Evolutionary conservation across 2,329 filamentous ascomycete genomes (phyloP).

Genomic region (Fonsecaea multimorphosa): DNA sequence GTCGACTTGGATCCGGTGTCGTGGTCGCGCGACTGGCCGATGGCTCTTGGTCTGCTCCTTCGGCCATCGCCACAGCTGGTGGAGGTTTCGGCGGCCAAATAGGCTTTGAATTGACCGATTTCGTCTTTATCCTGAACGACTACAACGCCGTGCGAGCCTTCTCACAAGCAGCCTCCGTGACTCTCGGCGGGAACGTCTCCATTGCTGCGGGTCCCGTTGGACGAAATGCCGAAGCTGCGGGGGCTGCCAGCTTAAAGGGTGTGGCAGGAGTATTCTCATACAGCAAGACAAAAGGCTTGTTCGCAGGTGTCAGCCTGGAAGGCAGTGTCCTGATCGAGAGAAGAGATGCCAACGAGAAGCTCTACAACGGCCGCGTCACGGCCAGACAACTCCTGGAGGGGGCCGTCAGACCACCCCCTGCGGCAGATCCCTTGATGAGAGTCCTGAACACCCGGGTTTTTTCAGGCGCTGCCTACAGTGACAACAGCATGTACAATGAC

Average conservation of each 20-base stretch:
- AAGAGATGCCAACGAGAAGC: constrained; percentile 94
- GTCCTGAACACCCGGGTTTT: constrained; percentile 87
- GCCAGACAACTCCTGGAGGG: constrained; percentile 83
- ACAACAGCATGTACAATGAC: constrained; percentile 84
- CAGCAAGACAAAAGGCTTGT: constrained; percentile 96
- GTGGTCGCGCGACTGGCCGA: constrained; percentile 57
- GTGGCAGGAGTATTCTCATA: constrained; percentile 95
- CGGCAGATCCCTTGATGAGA: constrained; percentile 81
- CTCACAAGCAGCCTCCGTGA: constrained; percentile 87
- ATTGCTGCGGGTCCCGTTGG: constrained; percentile 93
- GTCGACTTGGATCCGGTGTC: constrained; percentile 57
- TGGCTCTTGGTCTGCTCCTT: constrained; percentile 58
- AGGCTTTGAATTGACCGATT: constrained; percentile 63
- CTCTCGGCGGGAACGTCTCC: constrained; percentile 93
- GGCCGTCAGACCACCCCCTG: constrained; percentile 75
- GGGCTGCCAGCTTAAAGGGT: constrained; percentile 85
- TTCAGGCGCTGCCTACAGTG: constrained; percentile 65
- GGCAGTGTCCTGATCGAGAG: constrained; percentile 92
- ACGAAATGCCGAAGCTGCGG: constrained; percentile 93
- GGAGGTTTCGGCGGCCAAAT: constrained; percentile 59
- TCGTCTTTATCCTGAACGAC: constrained; percentile 98
- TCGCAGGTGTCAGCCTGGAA: constrained; percentile 93
- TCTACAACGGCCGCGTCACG: constrained; percentile 83
- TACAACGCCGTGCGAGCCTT: constrained; percentile 87
- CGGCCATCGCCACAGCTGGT: constrained; percentile 56